Evolutionary conservation across 495 filamentous ascomycete species (phyloP), one percentile per base, ranked within the genome.

Genomic region (Penicillium silybi): DNA sequence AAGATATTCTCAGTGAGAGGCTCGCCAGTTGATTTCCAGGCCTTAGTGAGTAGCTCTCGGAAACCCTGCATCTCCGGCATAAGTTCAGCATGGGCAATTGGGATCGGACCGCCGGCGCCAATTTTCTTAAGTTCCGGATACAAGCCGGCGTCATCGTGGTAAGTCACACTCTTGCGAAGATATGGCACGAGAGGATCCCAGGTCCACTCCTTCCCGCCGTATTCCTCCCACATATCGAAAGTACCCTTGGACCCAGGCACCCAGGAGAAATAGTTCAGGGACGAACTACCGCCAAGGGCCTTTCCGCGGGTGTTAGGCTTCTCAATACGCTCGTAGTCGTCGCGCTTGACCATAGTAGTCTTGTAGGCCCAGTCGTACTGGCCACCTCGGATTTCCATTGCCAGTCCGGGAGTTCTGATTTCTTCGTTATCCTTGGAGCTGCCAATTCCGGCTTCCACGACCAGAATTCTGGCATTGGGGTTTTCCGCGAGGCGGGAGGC

Each of bases 241-340:
- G 80, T 77, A 16, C 68, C 59, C 26, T 62, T 67, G 39, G 62
- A 73, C 1, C 70, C 78, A 4, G 73, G 64, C 50, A 73, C 72
- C 71, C 73, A 79, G 18, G 68, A 73, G 70, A 78, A 77, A 44
- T 72, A 75, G 50, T 80, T 79, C 27, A 76, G 48, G 38, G 56
- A 67, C 20, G 60, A 70, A 6, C 66, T 70, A 15, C 75, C 78
- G 32, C 75, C 78, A 1, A 80, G 67, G 2, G 65, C 66, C 51
- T 75, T 75, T 1, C 78, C 78, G 10, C 75, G 67, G n/a, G 70
- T 71, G 40, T 79, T 80, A 18, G 76, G 77, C 63, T 80, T 81
- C 60, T 81, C 78, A 35, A 81, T 58, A n/a, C 80, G 78, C 16
- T 68, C 70, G 63, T 81, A 83, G 48, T 80, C 76, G 16, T 67